These are phyloP conservation scores for Boletellus emodensis DNA, from an alignment of 768 basidiomycete genomes.

Conservation along the genomic window DNA sequence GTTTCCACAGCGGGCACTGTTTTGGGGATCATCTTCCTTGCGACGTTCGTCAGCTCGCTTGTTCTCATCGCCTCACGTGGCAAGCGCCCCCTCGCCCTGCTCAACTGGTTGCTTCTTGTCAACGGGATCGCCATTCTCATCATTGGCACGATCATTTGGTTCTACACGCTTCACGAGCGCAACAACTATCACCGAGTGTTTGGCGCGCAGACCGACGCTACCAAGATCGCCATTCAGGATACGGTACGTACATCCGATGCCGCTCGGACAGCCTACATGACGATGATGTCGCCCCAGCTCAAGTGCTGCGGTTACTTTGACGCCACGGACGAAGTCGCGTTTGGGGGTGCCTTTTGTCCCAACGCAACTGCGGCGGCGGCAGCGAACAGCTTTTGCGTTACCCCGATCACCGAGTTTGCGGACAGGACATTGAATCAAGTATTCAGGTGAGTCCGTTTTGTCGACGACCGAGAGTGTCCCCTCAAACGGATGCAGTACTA, in stretches of 20 bases:
- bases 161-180: constrained; percentile 71
- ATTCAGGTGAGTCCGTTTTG: constrained; percentile 61
- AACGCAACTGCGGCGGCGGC: constrained; percentile 36
- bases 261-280: not conserved
- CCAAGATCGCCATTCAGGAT: constrained; percentile 65
- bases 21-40: constrained; percentile 61
- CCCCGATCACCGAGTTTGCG: constrained; percentile 60
- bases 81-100: constrained; percentile 63
- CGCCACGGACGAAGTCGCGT: constrained; percentile 52
- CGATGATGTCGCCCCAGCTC: constrained; percentile 43
- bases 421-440: constrained; percentile 74
- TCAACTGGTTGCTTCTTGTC: constrained; percentile 70
- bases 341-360: constrained; percentile 62
- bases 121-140: constrained; percentile 59
- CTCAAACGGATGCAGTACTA: constrained; percentile 36
- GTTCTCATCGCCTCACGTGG: constrained; percentile 67
- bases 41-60: constrained; percentile 69
- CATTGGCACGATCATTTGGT: constrained; percentile 76
- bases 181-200: constrained; percentile 62
- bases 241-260: constrained; percentile 41
- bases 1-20: constrained; percentile 56
- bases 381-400: constrained; percentile 60
- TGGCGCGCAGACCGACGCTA: constrained; percentile 40
- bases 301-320: constrained; percentile 85
- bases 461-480: not conserved